Conservation (phyloP, 2,329 filamentous ascomycete species). For the Mariannaea elegans region DNA sequence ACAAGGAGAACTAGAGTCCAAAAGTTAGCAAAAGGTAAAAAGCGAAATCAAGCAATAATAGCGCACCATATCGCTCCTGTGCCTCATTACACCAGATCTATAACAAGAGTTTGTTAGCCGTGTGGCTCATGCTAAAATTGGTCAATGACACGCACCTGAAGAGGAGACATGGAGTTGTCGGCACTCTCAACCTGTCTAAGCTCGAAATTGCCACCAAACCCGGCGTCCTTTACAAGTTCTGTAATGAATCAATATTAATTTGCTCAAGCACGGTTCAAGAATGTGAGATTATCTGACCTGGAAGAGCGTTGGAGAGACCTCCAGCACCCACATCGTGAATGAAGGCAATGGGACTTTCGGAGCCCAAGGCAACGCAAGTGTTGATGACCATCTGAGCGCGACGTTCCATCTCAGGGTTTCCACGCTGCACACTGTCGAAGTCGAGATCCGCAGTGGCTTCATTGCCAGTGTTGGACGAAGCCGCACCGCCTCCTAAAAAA, state of each 20-base stretch:
- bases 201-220: conserved; percentile 90
- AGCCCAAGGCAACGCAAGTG: conserved; percentile 84
- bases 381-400: conserved; percentile 99
- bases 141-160: too few species aligned
- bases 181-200: conserved; percentile 92
- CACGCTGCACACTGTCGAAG: conserved; percentile 96
- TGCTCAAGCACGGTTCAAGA: not conserved
- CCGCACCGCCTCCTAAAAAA: conserved; percentile 75
- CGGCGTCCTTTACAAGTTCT: conserved; percentile 91
- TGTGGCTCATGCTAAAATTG: not conserved
- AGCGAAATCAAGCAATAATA: not conserved
- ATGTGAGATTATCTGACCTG: conserved; percentile 7
- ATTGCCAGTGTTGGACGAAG: conserved; percentile 87
- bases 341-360: conserved; percentile 89
- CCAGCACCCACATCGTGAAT: conserved; percentile 98
- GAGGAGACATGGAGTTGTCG: conserved; percentile 90
- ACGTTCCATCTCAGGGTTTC: conserved; percentile 95
- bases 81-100: conserved; percentile 96
- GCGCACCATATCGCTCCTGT: conserved; percentile 80
- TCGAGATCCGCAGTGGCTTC: conserved; percentile 92
- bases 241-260: conserved; percentile 44
- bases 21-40: not conserved
- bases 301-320: conserved; percentile 78
- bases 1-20: conserved; percentile 74
- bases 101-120: not conserved